Conservation (phyloP, 495 filamentous ascomycete species). For the Hyaloscypha bicolor region DNA sequence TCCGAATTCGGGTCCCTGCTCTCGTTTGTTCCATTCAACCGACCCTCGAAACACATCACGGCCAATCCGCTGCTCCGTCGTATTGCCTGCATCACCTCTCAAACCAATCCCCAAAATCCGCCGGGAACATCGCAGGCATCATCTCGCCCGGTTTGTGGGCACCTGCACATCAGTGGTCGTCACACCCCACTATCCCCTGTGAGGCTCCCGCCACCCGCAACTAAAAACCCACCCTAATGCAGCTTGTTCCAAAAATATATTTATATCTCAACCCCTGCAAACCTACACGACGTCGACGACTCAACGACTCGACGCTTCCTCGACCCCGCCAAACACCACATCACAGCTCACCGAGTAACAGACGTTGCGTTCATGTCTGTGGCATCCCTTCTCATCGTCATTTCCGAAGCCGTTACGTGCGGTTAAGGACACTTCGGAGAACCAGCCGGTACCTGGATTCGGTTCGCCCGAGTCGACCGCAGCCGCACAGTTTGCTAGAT, state of each 20-base stretch:
- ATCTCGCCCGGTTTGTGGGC: not conserved
- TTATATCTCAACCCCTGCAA: not conserved
- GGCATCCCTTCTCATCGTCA: too few species aligned
- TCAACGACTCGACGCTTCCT: too few species aligned
- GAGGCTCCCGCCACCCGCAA: slow-evolving; percentile 20
- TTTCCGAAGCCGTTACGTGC: too few species aligned
- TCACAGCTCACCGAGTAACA: not conserved
- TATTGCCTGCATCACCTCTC: not conserved
- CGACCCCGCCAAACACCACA: not conserved
- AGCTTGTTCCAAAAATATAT: slow-evolving; percentile 1
- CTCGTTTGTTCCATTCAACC: not conserved
- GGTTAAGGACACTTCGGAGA: too few species aligned
- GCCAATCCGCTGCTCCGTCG: not conserved
- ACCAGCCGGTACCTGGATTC: too few species aligned
- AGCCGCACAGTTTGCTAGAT: too few species aligned
- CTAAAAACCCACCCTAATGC: not conserved
- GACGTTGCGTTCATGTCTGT: too few species aligned
- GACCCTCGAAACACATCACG: not conserved
- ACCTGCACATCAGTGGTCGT: not conserved
- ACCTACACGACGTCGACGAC: not conserved
- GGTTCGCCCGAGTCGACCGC: too few species aligned
- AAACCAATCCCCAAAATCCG: not conserved
- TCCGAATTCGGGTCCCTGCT: not conserved
- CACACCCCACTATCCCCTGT: not conserved
- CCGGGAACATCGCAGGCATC: not conserved